Base-by-base conservation (phyloP, 1,139 yeast genomes). In the Yamadazyma blattariae region DNA sequence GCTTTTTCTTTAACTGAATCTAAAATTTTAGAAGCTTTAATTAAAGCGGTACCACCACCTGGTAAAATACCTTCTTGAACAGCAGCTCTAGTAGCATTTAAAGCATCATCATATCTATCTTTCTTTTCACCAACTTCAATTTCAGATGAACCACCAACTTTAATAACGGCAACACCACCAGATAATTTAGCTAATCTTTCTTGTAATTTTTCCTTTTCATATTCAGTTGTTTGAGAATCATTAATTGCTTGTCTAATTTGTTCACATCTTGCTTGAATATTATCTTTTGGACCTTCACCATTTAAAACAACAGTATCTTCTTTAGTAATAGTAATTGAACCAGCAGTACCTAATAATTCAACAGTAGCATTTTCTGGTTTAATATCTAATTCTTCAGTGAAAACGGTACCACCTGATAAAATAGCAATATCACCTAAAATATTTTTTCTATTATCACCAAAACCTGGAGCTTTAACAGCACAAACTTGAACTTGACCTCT, bases 101-200 rank as follows among this genome's bases (percentile, higher is more conserved):
- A 79, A 33, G 99, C 98, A 72, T 92, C 99, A 56, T 94, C 98
- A 61, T 90, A 94, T 73, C 99, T 89, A 66, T 92, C 99, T 76
- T 92, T 92, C 96, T 92, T 94, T 76, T 92, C 99, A 60, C 97
- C 95, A 51, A 92, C 99, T 74, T 92, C 99, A 51, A 92, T 89
- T 71, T 92, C 99, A 18, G 96, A 88, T 36, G 98, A 68, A 52
- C 99, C 99, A 64, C 99, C 99, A 45, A 92, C 98, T 76, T 85
- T 87, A 57, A 92, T 77, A 50, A 94, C 98, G 46, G 99, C 99
- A 61, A 92, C 98, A 79, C 98, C 98, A 42, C 99, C 99, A 36
- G 96, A 86, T 51, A 92, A 80, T 74, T 92, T 92, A 55, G 99
- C 98, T 55, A 92, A 77, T 74, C 99, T 86, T 74, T 92, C 99